Evolutionary conservation across 2,329 filamentous ascomycete genomes (phyloP).

Genomic region (Dendryphion nanum): DNA sequence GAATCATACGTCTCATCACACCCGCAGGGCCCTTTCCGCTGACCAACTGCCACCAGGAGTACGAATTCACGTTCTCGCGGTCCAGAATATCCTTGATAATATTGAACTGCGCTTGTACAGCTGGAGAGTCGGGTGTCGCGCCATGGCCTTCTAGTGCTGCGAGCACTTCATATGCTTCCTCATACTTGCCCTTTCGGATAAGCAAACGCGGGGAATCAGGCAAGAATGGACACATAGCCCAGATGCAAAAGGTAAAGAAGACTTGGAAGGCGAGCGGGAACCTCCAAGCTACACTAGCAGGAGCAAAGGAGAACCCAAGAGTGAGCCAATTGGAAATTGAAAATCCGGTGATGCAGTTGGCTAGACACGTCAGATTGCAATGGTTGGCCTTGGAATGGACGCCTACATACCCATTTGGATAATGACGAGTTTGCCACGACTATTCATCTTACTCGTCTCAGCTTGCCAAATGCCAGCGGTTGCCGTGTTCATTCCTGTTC

Average conservation of each 20-base stretch:
- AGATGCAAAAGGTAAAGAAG: slow-evolving; percentile 58
- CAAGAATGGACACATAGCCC: slow-evolving; percentile 47
- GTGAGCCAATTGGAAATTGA: slow-evolving; percentile 46
- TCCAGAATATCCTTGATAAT: slow-evolving; percentile 43
- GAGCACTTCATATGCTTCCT: slow-evolving; percentile 39
- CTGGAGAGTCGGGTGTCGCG: slow-evolving; percentile 33
- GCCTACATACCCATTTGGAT: slow-evolving; percentile 41
- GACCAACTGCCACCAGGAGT: slow-evolving; percentile 46
- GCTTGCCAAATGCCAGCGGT: slow-evolving; percentile 51
- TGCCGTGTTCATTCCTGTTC: slow-evolving; percentile 39
- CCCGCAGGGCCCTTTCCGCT: slow-evolving; percentile 42
- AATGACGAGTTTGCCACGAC: slow-evolving; percentile 47
- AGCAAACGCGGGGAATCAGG: slow-evolving; percentile 48
- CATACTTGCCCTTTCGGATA: slow-evolving; percentile 52
- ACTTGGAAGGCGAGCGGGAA: slow-evolving; percentile 58
- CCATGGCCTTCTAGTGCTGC: slow-evolving; percentile 40
- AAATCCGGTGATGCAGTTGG: slow-evolving; percentile 45
- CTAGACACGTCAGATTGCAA: slow-evolving; percentile 28
- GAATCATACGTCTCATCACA: slow-evolving; percentile 44
- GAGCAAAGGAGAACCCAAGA: slow-evolving; percentile 42
- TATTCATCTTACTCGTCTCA: slow-evolving; percentile 47
- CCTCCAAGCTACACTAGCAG: slow-evolving; percentile 34
- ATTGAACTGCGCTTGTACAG: slow-evolving; percentile 35
- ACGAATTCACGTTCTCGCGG: slow-evolving; percentile 45
- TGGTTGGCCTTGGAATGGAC: neutral